Percentiles rank a stretch among this genome's conserved stretches.
phyloP scores from a whole-genome alignment of 2,329 filamentous ascomycete species.

The Ciborinia camelliae region DNA sequence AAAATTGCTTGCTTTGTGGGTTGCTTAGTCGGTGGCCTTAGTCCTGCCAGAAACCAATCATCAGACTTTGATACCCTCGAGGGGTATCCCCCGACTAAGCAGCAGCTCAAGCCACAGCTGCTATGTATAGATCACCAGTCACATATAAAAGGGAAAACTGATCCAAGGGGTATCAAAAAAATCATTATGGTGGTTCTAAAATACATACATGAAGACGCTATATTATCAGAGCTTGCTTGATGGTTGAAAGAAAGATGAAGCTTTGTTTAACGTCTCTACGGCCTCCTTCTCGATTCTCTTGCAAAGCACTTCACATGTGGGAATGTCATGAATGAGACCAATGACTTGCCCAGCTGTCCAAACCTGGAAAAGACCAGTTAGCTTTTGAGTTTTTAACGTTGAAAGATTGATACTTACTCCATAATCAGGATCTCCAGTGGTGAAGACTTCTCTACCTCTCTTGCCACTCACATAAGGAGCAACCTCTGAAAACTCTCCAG shows the following conservation, averaged over 20 bases:
- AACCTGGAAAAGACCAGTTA: slow-evolving; percentile 53
- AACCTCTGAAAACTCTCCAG: slow-evolving; percentile 86
- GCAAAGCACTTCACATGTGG: slow-evolving; percentile 67
- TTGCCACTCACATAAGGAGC: slow-evolving; percentile 85
- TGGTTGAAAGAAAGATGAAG: slow-evolving; percentile 52
- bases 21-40: not conserved
- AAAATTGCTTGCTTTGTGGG: not conserved
- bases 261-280: slow-evolving; percentile 60
- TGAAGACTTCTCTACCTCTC: slow-evolving; percentile 84
- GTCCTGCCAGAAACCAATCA: not conserved
- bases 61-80: not conserved
- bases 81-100: not conserved
- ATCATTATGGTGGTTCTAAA: slow-evolving; percentile 15
- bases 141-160: not conserved
- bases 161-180: not conserved
- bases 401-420: slow-evolving; percentile 59
- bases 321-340: slow-evolving; percentile 78
- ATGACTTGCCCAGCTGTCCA: slow-evolving; percentile 99
- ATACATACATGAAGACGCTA: slow-evolving; percentile 9
- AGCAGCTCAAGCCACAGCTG: not conserved
- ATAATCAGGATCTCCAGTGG: slow-evolving; percentile 85
- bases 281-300: slow-evolving; percentile 76
- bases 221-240: slow-evolving; percentile 49
- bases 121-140: not conserved
- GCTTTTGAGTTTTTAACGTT: not conserved